Conservation (phyloP, 1,284 basidiomycete species). For the Gymnopus androsaceus region DNA sequence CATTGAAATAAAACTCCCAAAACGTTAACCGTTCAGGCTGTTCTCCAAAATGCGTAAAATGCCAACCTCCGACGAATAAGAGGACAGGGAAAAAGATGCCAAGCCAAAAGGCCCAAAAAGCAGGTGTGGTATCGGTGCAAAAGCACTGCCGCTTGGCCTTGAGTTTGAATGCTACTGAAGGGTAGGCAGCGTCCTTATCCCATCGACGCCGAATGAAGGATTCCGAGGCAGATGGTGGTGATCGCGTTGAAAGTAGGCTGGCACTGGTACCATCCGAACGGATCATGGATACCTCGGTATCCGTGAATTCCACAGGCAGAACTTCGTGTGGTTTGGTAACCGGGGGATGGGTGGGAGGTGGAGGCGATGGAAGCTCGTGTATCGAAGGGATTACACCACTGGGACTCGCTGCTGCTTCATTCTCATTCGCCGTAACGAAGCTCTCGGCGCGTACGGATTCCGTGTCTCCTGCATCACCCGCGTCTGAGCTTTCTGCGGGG, state of each 20-base stretch:
- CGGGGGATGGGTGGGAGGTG: neutral
- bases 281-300: slow-evolving; percentile 14
- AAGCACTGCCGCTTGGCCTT: slow-evolving; percentile 26
- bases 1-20: slow-evolving; percentile 47
- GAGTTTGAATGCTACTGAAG: slow-evolving; percentile 30
- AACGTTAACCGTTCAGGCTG: slow-evolving; percentile 39
- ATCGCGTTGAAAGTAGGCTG: neutral
- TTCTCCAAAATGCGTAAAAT: slow-evolving; percentile 50
- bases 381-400: slow-evolving; percentile 1
- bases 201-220: slow-evolving; percentile 43
- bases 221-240: slow-evolving; percentile 34
- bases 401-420: too few relatives aligned
- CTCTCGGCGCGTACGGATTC: slow-evolving; percentile 55
- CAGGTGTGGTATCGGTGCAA: slow-evolving; percentile 36
- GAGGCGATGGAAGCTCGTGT: neutral
- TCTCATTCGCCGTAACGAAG: slow-evolving; percentile 58
- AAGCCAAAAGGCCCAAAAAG: slow-evolving; percentile 67
- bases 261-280: slow-evolving; percentile 4
- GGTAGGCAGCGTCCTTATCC: slow-evolving; percentile 42
- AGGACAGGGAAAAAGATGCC: slow-evolving; percentile 67
- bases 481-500: slow-evolving; percentile 5
- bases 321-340: neutral
- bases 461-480: slow-evolving; percentile 32
- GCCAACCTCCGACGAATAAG: slow-evolving; percentile 76
- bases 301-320: slow-evolving; percentile 9